phyloP scores from a whole-genome alignment of 2,329 filamentous ascomycete species.

The Aspergillus hiratsukae region DNA sequence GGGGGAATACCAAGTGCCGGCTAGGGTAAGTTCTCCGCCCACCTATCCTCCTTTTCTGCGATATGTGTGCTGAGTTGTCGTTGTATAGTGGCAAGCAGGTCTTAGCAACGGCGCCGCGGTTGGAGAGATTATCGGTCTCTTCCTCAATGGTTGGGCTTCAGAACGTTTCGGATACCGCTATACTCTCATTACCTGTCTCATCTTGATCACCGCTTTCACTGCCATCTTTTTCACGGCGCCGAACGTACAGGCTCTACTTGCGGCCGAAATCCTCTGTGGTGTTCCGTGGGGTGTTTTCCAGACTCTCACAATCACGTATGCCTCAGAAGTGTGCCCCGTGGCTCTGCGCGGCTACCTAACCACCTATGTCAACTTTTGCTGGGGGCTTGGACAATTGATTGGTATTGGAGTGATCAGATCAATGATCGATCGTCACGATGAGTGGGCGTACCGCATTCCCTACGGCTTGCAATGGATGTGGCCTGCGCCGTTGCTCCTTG shows the following conservation, averaged over 20 bases:
- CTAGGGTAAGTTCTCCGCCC: slow-evolving; percentile 26
- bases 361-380: slow-evolving; percentile 46
- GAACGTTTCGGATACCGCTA: slow-evolving; percentile 51
- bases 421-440: slow-evolving; percentile 42
- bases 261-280: slow-evolving; percentile 49
- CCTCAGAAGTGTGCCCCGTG: slow-evolving; percentile 46
- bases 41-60: not conserved
- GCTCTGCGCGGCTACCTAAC: slow-evolving; percentile 43
- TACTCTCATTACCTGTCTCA: slow-evolving; percentile 46
- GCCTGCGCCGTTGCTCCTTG: slow-evolving; percentile 47
- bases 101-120: slow-evolving; percentile 42
- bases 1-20: slow-evolving; percentile 38
- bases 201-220: slow-evolving; percentile 45
- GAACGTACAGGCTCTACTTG: slow-evolving; percentile 45
- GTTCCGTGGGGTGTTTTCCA: slow-evolving; percentile 52
- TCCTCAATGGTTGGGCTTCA: slow-evolving; percentile 49
- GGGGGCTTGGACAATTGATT: slow-evolving; percentile 48
- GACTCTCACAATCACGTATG: slow-evolving; percentile 45
- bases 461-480: slow-evolving; percentile 53
- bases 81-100: slow-evolving; percentile 42
- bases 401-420: slow-evolving; percentile 49
- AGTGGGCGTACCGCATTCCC: slow-evolving; percentile 52
- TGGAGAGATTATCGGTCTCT: slow-evolving; percentile 48
- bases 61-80: slow-evolving; percentile 11
- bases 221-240: slow-evolving; percentile 50